Percentiles rank a stretch among this genome's conserved stretches.
Conservation (phyloP, 2,329 filamentous ascomycete species). For the Dendryphion nanum region DNA sequence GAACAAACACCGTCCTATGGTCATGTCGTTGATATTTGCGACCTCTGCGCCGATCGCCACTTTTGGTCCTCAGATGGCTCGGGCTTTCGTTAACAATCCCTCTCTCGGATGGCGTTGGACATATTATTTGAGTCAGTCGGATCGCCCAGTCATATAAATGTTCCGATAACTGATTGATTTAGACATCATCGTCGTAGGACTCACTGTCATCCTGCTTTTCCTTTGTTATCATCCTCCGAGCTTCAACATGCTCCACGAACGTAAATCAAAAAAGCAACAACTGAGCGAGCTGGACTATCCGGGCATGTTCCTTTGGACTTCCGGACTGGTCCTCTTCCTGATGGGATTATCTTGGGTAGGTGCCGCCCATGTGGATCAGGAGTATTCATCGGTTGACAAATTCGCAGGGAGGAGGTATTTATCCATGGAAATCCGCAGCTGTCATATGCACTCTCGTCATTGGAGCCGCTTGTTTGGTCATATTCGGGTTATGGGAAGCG, state of each 20-base stretch:
- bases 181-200: constrained; percentile 11
- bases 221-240: constrained; percentile 15
- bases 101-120: constrained; percentile 14
- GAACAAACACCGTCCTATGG: constrained; percentile 11
- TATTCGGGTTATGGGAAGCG: constrained; percentile 36
- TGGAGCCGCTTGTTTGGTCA: constrained; percentile 33
- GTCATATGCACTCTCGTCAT: constrained; percentile 41
- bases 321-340: constrained; percentile 12
- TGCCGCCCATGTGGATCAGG: neutral
- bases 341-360: constrained; percentile 13
- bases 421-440: constrained; percentile 44
- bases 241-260: constrained; percentile 12
- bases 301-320: constrained; percentile 12
- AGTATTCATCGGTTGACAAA: constrained; percentile 1
- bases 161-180: neutral
- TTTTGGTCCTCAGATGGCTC: constrained; percentile 13
- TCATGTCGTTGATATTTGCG: constrained; percentile 12
- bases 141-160: constrained; percentile 1
- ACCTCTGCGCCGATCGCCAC: constrained; percentile 13
- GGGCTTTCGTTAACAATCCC: constrained; percentile 9
- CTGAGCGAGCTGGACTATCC: constrained; percentile 11
- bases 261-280: constrained; percentile 12
- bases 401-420: constrained; percentile 30
- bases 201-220: constrained; percentile 10
- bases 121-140: constrained; percentile 14